Evolutionary conservation across 108 stramenopile genomes (phyloP).

Genomic region (Pseudonitzschia delicatissima): DNA sequence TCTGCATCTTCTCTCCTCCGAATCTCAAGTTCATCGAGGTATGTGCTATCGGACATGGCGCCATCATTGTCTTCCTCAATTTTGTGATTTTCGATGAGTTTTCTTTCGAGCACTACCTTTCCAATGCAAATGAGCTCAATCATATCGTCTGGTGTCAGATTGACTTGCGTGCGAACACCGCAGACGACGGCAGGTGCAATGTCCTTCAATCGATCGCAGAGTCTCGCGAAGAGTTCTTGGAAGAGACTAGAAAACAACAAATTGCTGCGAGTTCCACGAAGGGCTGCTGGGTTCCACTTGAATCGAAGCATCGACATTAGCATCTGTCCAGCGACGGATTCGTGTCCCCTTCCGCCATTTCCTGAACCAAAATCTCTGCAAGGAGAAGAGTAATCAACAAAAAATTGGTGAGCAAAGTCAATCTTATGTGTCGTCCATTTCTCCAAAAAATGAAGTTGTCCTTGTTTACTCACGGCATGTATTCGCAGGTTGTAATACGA

Average conservation of each 20-base stretch:
- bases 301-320: constrained; percentile 86
- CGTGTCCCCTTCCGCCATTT: constrained; percentile 50
- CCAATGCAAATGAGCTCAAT: constrained; percentile 77
- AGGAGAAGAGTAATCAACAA: neutral
- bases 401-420: neutral
- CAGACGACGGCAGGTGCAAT: constrained; percentile 68
- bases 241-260: constrained; percentile 76
- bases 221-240: constrained; percentile 79
- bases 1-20: constrained; percentile 54
- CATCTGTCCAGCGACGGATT: constrained; percentile 71
- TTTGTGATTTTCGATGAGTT: constrained; percentile 16
- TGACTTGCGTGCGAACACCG: constrained; percentile 82
- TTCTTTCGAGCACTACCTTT: constrained; percentile 68
- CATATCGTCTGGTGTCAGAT: constrained; percentile 88
- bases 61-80: constrained; percentile 38
- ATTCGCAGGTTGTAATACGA: constrained; percentile 63
- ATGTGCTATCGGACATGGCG: constrained; percentile 50
- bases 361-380: constrained; percentile 64
- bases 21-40: constrained; percentile 52
- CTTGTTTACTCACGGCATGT: constrained; percentile 46
- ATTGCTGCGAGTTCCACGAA: constrained; percentile 78
- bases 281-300: constrained; percentile 71
- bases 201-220: constrained; percentile 58
- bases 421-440: neutral
- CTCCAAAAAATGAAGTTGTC: too few species aligned